Evolutionary conservation across 768 basidiomycete species (phyloP).

Genomic region (Russula lepida): DNA sequence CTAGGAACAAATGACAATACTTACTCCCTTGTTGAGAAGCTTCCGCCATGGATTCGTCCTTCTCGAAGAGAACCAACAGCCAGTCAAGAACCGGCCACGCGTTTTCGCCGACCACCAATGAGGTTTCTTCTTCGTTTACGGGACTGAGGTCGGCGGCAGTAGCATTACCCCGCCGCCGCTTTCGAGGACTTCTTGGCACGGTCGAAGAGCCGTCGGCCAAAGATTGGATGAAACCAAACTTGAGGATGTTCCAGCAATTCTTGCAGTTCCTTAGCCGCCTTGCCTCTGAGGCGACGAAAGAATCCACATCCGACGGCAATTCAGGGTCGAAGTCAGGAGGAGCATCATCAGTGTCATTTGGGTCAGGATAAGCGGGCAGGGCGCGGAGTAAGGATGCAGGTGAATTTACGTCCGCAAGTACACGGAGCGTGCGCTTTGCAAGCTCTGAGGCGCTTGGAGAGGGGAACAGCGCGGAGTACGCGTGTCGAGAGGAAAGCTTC

Average conservation of each 20-base stretch:
- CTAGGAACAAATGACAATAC: background rate
- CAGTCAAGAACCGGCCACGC: conserved; percentile 71
- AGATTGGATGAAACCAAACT: conserved; percentile 13
- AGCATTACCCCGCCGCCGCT: conserved; percentile 25
- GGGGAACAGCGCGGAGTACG: conserved; percentile 16
- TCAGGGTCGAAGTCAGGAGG: background rate
- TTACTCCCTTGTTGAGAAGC: conserved; percentile 33
- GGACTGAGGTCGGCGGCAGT: conserved; percentile 24
- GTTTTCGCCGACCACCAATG: conserved; percentile 42
- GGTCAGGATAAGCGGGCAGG: conserved; percentile 19
- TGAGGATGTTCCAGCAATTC: conserved; percentile 23
- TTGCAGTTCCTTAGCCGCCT: conserved; percentile 19
- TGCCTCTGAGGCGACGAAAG: conserved; percentile 18
- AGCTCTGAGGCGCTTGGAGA: conserved; percentile 7
- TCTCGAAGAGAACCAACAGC: conserved; percentile 59
- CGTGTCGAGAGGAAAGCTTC: conserved; percentile 17
- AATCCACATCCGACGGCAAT: conserved; percentile 12
- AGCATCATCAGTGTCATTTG: background rate
- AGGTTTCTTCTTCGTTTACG: conserved; percentile 23
- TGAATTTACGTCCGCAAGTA: conserved; percentile 17
- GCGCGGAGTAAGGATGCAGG: conserved; percentile 18
- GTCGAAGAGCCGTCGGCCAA: background rate
- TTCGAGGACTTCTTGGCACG: conserved; percentile 18
- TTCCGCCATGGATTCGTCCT: conserved; percentile 42
- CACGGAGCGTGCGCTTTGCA: conserved; percentile 17